Percentiles rank a stretch among this genome's conserved stretches.
These are phyloP conservation scores for Pyracantha coccinea DNA, from an alignment of 331 rosid genomes.

Conservation along the genomic window DNA sequence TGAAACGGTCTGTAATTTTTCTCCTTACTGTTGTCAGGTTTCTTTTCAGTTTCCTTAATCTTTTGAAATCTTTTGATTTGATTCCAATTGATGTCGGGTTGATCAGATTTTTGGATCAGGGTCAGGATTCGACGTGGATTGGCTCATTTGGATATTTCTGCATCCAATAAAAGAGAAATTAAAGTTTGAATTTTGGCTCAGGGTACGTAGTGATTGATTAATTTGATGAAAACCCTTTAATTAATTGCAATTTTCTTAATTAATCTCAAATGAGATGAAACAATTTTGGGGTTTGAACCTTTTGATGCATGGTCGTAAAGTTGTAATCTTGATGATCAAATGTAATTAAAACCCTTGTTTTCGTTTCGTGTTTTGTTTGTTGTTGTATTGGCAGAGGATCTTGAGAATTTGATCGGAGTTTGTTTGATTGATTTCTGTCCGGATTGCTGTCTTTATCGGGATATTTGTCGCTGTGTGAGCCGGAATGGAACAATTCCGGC, in stretches of 20 bases:
- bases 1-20: neutral
- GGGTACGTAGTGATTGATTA: neutral
- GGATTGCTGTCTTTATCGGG: neutral
- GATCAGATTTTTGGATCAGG: neutral
- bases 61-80: neutral
- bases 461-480: neutral
- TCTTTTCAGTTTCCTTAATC: neutral
- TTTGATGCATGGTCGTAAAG: neutral
- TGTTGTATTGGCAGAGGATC: neutral
- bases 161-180: no score
- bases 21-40: neutral
- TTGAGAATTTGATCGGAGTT: neutral
- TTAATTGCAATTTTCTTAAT: neutral
- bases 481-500: conserved; percentile 99
- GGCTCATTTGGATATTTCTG: neutral
- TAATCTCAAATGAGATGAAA: neutral
- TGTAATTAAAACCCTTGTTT: neutral
- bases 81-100: neutral
- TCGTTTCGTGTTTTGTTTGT: neutral
- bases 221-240: neutral
- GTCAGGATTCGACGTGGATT: neutral
- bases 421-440: neutral
- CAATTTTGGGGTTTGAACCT: neutral
- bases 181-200: neutral
- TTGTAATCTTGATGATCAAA: neutral